Conservation (phyloP, 441 rosid species). For the Biscutella laevigata region DNA sequence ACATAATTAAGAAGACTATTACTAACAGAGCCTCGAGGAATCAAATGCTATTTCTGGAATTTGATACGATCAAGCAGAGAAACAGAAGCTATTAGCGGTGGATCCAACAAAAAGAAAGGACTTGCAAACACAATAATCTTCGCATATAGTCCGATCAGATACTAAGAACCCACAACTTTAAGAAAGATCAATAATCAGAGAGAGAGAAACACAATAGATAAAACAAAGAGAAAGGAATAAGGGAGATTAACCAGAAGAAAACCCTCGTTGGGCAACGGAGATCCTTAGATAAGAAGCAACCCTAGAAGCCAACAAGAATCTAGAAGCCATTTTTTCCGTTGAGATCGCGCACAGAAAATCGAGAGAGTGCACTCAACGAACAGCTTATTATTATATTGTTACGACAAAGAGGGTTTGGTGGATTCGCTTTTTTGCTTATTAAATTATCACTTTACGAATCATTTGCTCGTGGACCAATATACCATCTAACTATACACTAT, state of each 20-base stretch:
- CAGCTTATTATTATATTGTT: conserved; percentile 19
- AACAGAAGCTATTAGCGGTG: neutral
- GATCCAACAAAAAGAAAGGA: neutral
- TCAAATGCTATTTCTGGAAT: conserved; percentile 1
- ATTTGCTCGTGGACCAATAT: no score
- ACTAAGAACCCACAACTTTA: neutral
- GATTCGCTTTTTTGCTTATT: conserved; percentile 4
- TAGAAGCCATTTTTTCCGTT: conserved; percentile 49
- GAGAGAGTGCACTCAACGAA: conserved; percentile 23
- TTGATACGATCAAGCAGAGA: neutral
- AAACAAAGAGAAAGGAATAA: conserved; percentile 1
- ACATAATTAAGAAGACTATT: neutral
- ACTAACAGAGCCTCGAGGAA: neutral
- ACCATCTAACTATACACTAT: no score
- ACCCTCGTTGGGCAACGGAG: conserved; percentile 60
- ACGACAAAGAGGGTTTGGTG: conserved; percentile 26
- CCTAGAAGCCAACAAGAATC: conserved; percentile 74
- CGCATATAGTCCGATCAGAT: neutral
- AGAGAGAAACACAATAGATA: neutral
- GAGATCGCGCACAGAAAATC: conserved; percentile 11
- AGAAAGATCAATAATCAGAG: conserved; percentile 2
- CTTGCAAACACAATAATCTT: neutral
- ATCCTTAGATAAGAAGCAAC: conserved; percentile 81
- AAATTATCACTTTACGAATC: no score
- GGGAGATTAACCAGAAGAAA: conserved; percentile 48